A percentile compares a stretch with the other conserved stretches of the same genome.
These are phyloP conservation scores for Eucalyptus decipiens DNA, from an alignment of 345 rosid genomes.

Conservation along the genomic window DNA sequence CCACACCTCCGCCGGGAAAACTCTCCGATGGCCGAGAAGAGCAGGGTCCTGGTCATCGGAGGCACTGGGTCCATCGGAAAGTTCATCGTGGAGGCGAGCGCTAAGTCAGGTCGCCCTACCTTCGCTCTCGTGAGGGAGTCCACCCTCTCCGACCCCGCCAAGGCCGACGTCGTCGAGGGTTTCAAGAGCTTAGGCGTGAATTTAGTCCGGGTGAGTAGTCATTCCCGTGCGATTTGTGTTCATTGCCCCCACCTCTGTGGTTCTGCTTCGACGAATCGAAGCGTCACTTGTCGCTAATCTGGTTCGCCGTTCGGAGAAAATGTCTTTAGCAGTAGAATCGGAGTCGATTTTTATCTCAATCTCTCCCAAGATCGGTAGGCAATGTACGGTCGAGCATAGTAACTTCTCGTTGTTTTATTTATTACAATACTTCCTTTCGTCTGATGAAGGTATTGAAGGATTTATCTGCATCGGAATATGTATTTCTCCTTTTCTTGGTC, in stretches of 20 bases:
- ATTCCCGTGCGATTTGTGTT: not conserved
- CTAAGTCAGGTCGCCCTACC: not conserved
- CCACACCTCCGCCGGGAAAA: not conserved
- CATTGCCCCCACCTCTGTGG: not conserved
- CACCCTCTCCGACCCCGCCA: not conserved
- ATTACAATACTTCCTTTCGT: not conserved
- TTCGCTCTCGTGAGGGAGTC: not conserved
- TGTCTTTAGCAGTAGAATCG: not conserved
- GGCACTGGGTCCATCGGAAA: slow-evolving; percentile 5
- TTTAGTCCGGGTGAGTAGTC: not conserved
- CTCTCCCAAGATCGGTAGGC: not conserved
- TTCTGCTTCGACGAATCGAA: not conserved
- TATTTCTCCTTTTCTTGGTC: not conserved
- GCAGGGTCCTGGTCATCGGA: not conserved
- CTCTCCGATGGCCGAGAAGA: not conserved
- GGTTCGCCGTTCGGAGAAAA: not conserved
- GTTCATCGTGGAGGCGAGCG: not conserved
- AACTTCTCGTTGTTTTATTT: not conserved
- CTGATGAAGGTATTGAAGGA: not conserved
- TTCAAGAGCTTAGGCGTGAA: not conserved
- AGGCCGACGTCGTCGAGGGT: not conserved
- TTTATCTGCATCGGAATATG: not conserved
- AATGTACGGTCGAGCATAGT: not conserved
- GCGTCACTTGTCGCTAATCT: not conserved
- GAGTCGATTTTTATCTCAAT: not conserved